Percentiles rank a stretch among this genome's conserved stretches.
Evolutionary conservation across 345 rosid genomes (phyloP).

Genomic region (Murraya paniculata): DNA sequence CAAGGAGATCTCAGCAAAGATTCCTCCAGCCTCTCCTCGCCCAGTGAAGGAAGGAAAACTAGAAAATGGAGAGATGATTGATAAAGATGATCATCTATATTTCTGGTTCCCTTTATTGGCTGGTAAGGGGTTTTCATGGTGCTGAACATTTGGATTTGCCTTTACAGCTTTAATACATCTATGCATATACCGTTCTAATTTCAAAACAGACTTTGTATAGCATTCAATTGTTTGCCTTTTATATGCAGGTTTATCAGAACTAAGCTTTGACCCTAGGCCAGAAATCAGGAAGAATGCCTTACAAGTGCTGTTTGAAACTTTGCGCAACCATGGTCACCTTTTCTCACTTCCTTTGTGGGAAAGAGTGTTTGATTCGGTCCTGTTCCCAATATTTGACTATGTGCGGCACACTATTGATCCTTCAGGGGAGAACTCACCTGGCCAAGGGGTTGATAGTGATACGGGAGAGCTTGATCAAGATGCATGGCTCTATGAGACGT

Average conservation of each 20-base stretch:
- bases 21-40: constrained; percentile 50
- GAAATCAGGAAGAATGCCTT: constrained; percentile 96
- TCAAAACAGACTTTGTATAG: neutral
- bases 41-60: constrained; percentile 50
- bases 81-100: constrained; percentile 76
- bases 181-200: neutral
- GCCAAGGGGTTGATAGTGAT: constrained; percentile 55
- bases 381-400: constrained; percentile 96
- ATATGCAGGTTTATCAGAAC: constrained; percentile 89
- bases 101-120: constrained; percentile 98
- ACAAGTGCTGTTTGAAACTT: constrained; percentile 84
- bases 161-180: neutral
- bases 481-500: constrained; percentile 99
- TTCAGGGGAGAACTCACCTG: constrained; percentile 65
- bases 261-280: constrained; percentile 97
- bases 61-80: constrained; percentile 60
- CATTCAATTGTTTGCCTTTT: constrained; percentile 10
- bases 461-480: constrained; percentile 84
- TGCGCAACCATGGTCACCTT: constrained; percentile 93
- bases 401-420: constrained; percentile 99
- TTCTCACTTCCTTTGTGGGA: constrained; percentile 90
- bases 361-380: constrained; percentile 81
- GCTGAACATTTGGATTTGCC: constrained; percentile 12
- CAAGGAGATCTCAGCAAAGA: constrained; percentile 52
- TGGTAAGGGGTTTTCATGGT: constrained; percentile 45